Conservation (phyloP, 2,329 filamentous ascomycete genomes). For the Pseudocercospora vitis region DNA sequence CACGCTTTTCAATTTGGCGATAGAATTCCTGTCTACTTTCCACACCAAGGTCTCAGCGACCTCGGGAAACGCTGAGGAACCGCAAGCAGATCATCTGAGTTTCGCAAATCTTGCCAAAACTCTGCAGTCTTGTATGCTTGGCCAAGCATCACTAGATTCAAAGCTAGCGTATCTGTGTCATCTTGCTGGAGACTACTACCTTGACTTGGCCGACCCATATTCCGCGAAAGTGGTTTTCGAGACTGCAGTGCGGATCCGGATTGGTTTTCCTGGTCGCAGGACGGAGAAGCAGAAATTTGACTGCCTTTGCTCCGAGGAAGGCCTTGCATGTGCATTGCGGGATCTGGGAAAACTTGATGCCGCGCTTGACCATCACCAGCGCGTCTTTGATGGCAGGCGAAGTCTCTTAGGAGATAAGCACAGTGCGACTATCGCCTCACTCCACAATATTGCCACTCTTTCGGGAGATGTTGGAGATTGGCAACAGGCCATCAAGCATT, state of each 20-base stretch:
- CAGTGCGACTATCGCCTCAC: not conserved
- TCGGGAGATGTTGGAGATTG: not conserved
- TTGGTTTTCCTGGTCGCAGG: not conserved
- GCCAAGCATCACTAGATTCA: not conserved
- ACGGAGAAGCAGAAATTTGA: not conserved
- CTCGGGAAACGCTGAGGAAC: not conserved
- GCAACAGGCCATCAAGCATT: not conserved
- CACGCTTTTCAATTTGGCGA: not conserved
- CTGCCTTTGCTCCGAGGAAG: not conserved
- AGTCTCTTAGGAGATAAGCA: not conserved
- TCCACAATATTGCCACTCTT: not conserved
- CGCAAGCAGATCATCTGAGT: not conserved
- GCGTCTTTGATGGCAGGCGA: not conserved
- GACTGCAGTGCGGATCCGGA: not conserved
- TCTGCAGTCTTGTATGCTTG: not conserved
- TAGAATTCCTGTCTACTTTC: not conserved
- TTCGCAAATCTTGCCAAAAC: not conserved
- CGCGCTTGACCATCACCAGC: not conserved
- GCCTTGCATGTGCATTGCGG: not conserved
- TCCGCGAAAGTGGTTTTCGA: not conserved
- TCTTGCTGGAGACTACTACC: not conserved
- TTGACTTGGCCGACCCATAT: not conserved
- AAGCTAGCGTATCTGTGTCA: not conserved
- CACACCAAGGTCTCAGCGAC: not conserved
- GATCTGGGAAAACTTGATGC: not conserved